Conservation (phyloP, 257 asterid genomes). For the Craterostigma plantagineum region DNA sequence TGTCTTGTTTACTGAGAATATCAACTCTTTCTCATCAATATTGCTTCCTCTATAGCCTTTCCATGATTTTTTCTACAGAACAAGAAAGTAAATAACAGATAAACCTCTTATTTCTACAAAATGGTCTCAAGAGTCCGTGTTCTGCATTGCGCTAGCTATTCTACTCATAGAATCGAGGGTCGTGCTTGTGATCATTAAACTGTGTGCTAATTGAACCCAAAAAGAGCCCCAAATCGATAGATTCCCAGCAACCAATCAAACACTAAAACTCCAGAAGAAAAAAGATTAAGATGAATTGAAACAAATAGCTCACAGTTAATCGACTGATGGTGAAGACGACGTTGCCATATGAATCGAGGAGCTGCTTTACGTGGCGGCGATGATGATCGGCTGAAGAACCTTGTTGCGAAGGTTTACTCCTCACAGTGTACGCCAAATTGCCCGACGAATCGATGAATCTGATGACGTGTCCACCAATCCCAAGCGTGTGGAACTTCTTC, state of each 20-base stretch:
- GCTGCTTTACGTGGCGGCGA: constrained; percentile 15
- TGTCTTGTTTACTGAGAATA: constrained; percentile 37
- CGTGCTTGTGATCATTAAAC: background rate
- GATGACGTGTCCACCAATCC: constrained; percentile 19
- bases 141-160: too few relatives aligned
- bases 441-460: constrained; percentile 47
- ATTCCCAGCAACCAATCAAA: too few relatives aligned
- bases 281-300: background rate
- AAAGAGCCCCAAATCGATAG: too few relatives aligned
- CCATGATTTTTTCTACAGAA: constrained; percentile 55
- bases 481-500: constrained; percentile 26
- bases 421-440: constrained; percentile 37
- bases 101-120: too few relatives aligned
- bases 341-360: constrained; percentile 41
- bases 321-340: constrained; percentile 35
- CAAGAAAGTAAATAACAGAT: background rate
- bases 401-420: constrained; percentile 13
- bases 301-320: constrained; percentile 31
- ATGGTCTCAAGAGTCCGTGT: too few relatives aligned
- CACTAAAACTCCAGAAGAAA: too few relatives aligned
- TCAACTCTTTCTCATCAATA: constrained; percentile 19
- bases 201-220: too few relatives aligned
- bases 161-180: too few relatives aligned
- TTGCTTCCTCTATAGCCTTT: constrained; percentile 34
- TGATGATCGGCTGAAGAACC: constrained; percentile 9